Evolutionary conservation across 768 basidiomycete species (phyloP).

Genomic region (Phaffia australis): DNA sequence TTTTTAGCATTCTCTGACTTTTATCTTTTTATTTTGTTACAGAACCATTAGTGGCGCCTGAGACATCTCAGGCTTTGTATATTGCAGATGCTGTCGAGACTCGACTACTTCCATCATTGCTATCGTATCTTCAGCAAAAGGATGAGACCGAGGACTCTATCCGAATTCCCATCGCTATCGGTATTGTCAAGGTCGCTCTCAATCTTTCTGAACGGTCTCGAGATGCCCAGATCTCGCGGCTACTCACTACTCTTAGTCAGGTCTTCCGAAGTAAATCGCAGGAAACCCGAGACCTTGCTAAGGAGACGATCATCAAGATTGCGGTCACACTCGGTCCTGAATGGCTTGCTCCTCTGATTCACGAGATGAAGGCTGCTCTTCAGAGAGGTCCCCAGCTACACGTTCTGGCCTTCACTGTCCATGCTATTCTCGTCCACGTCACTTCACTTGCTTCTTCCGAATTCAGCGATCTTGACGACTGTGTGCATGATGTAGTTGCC

Average conservation of each 20-base stretch:
- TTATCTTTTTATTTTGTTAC: background rate
- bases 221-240: slow-evolving; percentile 57
- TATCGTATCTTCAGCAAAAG: slow-evolving; percentile 69
- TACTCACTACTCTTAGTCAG: slow-evolving; percentile 78
- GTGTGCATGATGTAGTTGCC: slow-evolving; percentile 66
- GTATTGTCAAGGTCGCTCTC: slow-evolving; percentile 71
- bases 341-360: slow-evolving; percentile 61
- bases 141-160: slow-evolving; percentile 73
- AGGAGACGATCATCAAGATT: slow-evolving; percentile 74
- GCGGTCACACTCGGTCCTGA: slow-evolving; percentile 58
- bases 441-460: slow-evolving; percentile 47
- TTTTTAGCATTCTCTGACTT: background rate
- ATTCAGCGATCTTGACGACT: slow-evolving; percentile 60
- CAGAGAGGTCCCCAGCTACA: slow-evolving; percentile 88
- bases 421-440: slow-evolving; percentile 69
- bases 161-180: slow-evolving; percentile 77
- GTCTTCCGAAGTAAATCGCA: slow-evolving; percentile 86
- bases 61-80: slow-evolving; percentile 28
- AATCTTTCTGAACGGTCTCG: slow-evolving; percentile 58
- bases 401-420: slow-evolving; percentile 71
- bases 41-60: slow-evolving; percentile 11
- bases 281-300: slow-evolving; percentile 75
- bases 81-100: slow-evolving; percentile 67
- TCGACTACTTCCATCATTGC: slow-evolving; percentile 65
- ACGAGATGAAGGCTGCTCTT: slow-evolving; percentile 73